phyloP scores from a whole-genome alignment of 2,329 filamentous ascomycete species.

The Sclerotinia borealis region DNA sequence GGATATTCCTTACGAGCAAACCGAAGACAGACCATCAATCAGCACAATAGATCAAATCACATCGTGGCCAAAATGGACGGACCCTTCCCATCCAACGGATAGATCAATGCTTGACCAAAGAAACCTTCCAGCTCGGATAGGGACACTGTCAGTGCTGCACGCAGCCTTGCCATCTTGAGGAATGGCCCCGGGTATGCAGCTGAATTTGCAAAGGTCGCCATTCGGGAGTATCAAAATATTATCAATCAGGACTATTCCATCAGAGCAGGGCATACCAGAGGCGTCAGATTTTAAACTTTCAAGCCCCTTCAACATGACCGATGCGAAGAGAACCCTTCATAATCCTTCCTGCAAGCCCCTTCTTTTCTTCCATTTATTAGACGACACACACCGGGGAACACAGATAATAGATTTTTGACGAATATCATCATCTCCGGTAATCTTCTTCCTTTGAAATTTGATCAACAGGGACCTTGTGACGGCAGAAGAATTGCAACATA shows the following conservation, averaged over 20 bases:
- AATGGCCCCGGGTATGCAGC: neutral
- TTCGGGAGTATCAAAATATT: neutral
- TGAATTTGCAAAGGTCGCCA: neutral
- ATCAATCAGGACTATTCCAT: neutral
- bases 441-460: neutral
- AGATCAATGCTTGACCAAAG: slow-evolving; percentile 6
- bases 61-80: neutral
- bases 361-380: neutral
- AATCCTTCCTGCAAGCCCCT: neutral
- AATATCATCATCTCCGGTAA: slow-evolving; percentile 6
- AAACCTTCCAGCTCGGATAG: slow-evolving; percentile 6
- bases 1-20: neutral
- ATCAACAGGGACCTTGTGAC: neutral
- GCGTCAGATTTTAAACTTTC: neutral
- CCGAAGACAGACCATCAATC: neutral
- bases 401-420: neutral
- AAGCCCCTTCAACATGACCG: neutral
- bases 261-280: neutral
- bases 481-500: neutral
- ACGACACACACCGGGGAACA: neutral
- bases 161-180: neutral
- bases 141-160: slow-evolving; percentile 8
- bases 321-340: neutral
- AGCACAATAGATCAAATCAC: neutral
- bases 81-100: neutral